phyloP scores from a whole-genome alignment of 2,329 filamentous ascomycete species.

The Colletotrichum cuscutae region DNA sequence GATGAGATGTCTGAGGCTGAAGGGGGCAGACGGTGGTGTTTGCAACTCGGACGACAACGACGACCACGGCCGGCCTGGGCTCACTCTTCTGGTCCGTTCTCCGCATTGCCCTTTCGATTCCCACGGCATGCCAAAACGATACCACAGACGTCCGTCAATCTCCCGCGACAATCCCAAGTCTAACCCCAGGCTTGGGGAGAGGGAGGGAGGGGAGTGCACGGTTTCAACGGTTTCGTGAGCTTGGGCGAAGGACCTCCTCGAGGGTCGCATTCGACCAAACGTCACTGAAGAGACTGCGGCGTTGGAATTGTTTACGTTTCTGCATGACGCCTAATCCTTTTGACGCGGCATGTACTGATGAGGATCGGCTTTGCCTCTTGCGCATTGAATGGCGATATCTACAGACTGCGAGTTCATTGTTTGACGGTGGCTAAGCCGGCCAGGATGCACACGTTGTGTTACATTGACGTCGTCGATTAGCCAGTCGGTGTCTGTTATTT shows the following conservation, averaged over 20 bases:
- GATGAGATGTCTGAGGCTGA: background rate
- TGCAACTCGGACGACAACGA: background rate
- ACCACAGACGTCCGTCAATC: conserved; percentile 28
- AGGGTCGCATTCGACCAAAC: conserved; percentile 13
- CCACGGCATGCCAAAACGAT: conserved; percentile 20
- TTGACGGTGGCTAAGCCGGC: background rate
- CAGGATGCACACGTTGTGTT: background rate
- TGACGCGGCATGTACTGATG: background rate
- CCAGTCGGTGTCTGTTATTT: background rate
- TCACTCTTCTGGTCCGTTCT: conserved; percentile 4
- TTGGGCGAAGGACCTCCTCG: conserved; percentile 9
- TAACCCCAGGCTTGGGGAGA: background rate
- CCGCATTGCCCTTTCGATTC: conserved; percentile 13
- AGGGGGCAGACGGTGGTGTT: conserved; percentile 6
- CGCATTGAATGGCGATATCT: conserved; percentile 10
- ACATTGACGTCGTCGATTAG: background rate
- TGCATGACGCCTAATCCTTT: conserved; percentile 7
- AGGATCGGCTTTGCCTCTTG: background rate
- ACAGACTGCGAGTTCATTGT: background rate
- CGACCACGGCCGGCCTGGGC: background rate
- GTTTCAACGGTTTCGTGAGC: conserved; percentile 32
- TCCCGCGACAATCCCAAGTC: conserved; percentile 19
- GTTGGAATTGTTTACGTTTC: background rate
- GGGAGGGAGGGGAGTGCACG: conserved; percentile 1
- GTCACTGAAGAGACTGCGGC: background rate